Evolutionary conservation across 2,329 filamentous ascomycete genomes (phyloP).

Genomic region (Sporothrix sp.): DNA sequence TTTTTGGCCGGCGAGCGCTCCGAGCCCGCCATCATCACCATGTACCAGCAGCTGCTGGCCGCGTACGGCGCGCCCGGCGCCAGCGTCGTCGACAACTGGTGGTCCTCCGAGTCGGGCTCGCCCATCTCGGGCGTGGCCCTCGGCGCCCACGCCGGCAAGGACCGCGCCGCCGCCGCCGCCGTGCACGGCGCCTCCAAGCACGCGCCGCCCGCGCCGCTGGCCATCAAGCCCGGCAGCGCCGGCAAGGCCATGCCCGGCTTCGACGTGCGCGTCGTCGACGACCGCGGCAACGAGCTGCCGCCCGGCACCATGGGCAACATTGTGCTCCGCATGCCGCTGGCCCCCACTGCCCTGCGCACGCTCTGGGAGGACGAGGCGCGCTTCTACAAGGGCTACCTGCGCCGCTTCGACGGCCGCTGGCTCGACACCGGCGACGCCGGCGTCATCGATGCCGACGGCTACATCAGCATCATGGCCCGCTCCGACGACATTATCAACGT

Average conservation of each 20-base stretch:
- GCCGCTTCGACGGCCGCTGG: constrained; percentile 72
- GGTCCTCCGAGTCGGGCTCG: constrained; percentile 50
- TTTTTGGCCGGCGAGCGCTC: constrained; percentile 86
- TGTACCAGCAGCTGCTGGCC: constrained; percentile 65
- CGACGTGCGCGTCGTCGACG: constrained; percentile 75
- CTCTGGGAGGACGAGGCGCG: constrained; percentile 78
- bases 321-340: constrained; percentile 70
- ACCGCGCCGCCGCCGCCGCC: constrained; percentile 36
- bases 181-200: constrained; percentile 19
- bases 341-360: constrained; percentile 76
- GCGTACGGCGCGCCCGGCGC: constrained; percentile 56
- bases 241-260: constrained; percentile 90
- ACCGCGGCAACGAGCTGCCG: constrained; percentile 62
- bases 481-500: constrained; percentile 88
- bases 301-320: constrained; percentile 81
- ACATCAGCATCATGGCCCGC: constrained; percentile 54
- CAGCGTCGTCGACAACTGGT: constrained; percentile 50
- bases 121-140: constrained; percentile 49
- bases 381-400: constrained; percentile 78
- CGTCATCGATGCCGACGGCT: constrained; percentile 66
- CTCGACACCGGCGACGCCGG: constrained; percentile 88
- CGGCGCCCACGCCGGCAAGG: constrained; percentile 46
- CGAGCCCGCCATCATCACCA: constrained; percentile 73
- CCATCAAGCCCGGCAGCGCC: constrained; percentile 73
- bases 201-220: constrained; percentile 35